Evolutionary conservation across 345 rosid genomes (phyloP).

Genomic region (Pugionium dolabratum): DNA sequence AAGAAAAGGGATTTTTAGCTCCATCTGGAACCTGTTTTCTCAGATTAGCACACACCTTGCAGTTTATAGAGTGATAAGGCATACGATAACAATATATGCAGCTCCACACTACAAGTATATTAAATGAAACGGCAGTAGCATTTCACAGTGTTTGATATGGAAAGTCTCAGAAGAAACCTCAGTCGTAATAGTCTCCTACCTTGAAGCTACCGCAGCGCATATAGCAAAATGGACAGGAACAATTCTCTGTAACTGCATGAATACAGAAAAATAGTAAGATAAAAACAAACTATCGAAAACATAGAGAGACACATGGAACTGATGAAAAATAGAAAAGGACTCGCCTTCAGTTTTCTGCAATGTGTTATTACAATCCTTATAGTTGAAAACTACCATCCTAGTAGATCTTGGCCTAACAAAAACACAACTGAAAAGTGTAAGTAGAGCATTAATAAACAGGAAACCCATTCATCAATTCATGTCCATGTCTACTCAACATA

Average conservation of each 20-base stretch:
- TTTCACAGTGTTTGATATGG: constrained; percentile 17
- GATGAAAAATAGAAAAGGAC: not conserved
- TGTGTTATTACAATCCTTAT: constrained; percentile 64
- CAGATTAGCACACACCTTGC: not conserved
- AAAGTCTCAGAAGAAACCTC: constrained; percentile 25
- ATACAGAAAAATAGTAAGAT: constrained; percentile 1
- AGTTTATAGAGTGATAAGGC: constrained; percentile 1
- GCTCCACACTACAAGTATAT: not conserved
- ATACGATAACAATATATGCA: constrained; percentile 7
- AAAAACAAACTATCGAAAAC: constrained; percentile 3
- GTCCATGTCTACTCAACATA: constrained; percentile 18
- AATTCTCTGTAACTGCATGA: constrained; percentile 85
- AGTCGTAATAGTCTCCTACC: constrained; percentile 47
- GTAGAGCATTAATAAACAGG: constrained; percentile 4
- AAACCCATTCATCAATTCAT: constrained; percentile 1
- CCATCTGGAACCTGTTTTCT: constrained; percentile 9
- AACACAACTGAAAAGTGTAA: constrained; percentile 12
- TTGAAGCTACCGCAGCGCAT: constrained; percentile 77
- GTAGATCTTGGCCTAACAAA: constrained; percentile 59
- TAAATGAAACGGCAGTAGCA: constrained; percentile 9
- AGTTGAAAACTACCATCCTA: constrained; percentile 84
- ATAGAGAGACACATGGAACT: not conserved
- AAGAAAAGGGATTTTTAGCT: constrained; percentile 30
- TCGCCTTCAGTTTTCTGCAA: constrained; percentile 86
- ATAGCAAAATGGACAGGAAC: constrained; percentile 91